Base-by-base conservation (phyloP, 129 eudicot genomes). In the Calendula officinalis region DNA sequence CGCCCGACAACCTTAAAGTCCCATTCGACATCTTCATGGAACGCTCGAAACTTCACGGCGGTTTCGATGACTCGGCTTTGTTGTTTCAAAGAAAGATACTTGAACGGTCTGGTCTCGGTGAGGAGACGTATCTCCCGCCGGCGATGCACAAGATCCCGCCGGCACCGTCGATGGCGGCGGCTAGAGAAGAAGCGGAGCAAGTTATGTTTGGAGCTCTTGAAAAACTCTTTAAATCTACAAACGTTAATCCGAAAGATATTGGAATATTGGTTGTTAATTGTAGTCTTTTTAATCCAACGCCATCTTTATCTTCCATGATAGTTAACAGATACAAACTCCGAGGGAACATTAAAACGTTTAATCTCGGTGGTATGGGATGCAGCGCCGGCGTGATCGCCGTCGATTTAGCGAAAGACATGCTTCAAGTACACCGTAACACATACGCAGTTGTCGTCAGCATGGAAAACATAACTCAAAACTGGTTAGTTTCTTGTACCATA, bases 321-420 rank as follows among this genome's bases (percentile, higher is more conserved):
- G 72, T 84, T 0, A 84, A 85, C 17, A 78, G 66, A 13, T 85
- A 80, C 51, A 85, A 85, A 61, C 75, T 85, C 0, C 42, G 84
- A 1, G 87, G 82, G 6, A 85, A 81, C 6, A 51, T 85, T 1
- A 66, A 65, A 10, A 78, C 77, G 34, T 84, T 70, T 43, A 84
- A 84, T 7, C 62, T 84, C 3, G 91, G 91, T 4, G 92, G 92
- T 0, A 85, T 85, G 92, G 92, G 92, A 0, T 85, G 92, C 60
- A 81, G 86, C 48, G 87, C 92, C 0, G 92, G 92, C 0, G 80
- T 85, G 14, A 85, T 85, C 60, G 76, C 92, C 6, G n/a, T 85
- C 1, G 84, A 85, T 65, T 72, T 85, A 2, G 87, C 91, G 0
- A 85, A 76, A 54, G 87, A 85, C 35, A 73, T 85, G 80, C 52